Evolutionary conservation across 2,329 filamentous ascomycete species (phyloP), one percentile per base, ranked within the genome.

Genomic region (Huntiella savannae): DNA sequence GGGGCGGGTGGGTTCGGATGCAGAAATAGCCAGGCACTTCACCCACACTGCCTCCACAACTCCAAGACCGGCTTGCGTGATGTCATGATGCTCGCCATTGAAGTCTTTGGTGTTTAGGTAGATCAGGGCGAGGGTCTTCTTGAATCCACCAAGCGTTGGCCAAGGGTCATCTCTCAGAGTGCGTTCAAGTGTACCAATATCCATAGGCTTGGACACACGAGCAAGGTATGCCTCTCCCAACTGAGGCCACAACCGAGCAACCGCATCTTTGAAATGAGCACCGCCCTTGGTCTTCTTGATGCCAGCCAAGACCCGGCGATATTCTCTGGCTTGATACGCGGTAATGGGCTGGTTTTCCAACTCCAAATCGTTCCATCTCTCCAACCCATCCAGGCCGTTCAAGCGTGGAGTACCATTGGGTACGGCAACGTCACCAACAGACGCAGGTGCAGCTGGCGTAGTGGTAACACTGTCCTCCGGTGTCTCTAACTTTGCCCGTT

Each of bases 231-330:
- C 82, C 2, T 75, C 77, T 46, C 83, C 85, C 36, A 96, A 75
- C 22, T 66, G 68, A 36, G 94, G 71, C 61, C 81, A 83, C 17
- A 88, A 65, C 35, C 71, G 73, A 58, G 83, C 72, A 5, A 96
- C 91, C 0, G 91, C 79, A 37, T 77, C 71, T 52, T 75, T 71
- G 64, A 94, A 96, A 46, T 79, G 73, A 5, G 64, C 63, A 2
- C 88, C 83, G 50, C 79, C 75, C 58, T 88, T 85, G 40, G 84
- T 87, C 62, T 93, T 91, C 65, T 92, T 93, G 48, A 88, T 69
- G 45, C 79, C 77, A 32, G 76, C 79, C 44, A 88, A 64, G 32
- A 78, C 69, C 51, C 76, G 74, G 33, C 78, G 63, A 38, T 82
- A 67, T 53, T 76, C 77, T 45, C 72, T 73, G 48, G 67, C 68